Evolutionary conservation across 805 yeast species (phyloP), one percentile per base, ranked within the genome.

Genomic region (Debaryomyces hansenii): DNA sequence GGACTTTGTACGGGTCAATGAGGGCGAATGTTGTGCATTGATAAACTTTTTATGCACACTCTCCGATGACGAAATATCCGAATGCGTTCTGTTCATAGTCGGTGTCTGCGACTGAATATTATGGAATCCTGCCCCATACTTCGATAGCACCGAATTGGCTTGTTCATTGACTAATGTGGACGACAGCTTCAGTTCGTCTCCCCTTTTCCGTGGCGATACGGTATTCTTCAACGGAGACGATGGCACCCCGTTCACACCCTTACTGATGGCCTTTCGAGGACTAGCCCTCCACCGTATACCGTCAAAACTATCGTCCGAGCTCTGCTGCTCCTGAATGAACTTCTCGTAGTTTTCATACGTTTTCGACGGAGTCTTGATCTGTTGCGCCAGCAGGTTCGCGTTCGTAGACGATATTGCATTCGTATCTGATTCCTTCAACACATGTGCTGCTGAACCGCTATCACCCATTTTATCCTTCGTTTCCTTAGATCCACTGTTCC

Each of bases 221-320:
- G 56, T 58, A 18, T 60, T 63, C 46, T 59, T 66, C 37, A 76
- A 53, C 0, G 82, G 82, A 4, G 81, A 76, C 2, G 79, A 74
- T 1, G 74, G 70, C 7, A 70, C 46, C 12, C 36, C 34, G 37
- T 41, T 38, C 16, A 43, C 33, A 37, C 43, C 38, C 41, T 39
- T 41, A 47, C 50, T 42, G 16, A 36, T 44, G 4, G 8, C 20
- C 12, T 18, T 50, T n/a, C 52, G 54, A 24, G 79, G 78, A 4
- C 77, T 70, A 11, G 58, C 58, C 12, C 66, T 73, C 80, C 80
- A 75, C 40, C 70, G 58, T 28, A 72, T 61, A 1, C 77, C 76
- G 37, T 72, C 77, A 48, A 68, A 71, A 46, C 74, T 69, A 42
- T 72, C 77, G 45, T 72, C 77, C 0, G 76, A 70, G 46, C 72